Base-by-base conservation (phyloP, 2,329 filamentous ascomycete genomes). In the Fusarium subtropicale region DNA sequence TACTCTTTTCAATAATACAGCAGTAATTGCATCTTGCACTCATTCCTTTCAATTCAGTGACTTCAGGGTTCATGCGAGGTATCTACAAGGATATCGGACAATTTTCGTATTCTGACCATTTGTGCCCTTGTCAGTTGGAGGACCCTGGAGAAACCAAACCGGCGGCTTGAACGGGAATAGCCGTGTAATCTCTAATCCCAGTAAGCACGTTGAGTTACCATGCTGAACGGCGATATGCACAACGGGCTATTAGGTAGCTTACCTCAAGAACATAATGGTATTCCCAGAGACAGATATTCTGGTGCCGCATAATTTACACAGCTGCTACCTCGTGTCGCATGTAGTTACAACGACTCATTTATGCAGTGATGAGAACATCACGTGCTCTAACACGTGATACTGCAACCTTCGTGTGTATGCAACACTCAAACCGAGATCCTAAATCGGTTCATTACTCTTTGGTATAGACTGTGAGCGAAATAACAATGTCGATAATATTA, bases 71-170 rank as follows among this genome's bases (percentile, higher is more conserved):
- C 1, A 10, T 36, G 4, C 7, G 8, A 34, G 0, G 16, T 0
- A 9, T 20, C 5, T 0, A 20, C 5, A 13, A 4, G 0, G n/a
- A 20, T 3, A 5, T 39, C 12, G 12, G 12, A n/a, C 1, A 39
- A 20, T 39, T 39, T 22, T 20, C n/a, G n/a, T 39, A 8, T 22
- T 0, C 3, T 5, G 7, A 15, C 6, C 11, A 39, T 22, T 20
- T 13, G 20, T 13, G 13, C n/a, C 36, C 36, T 22, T 39, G n/a
- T 39, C 7, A 15, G 8, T 12, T 12, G 2, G 2, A 13, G 3
- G 1, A 7, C 36, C 36, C 36, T 8, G 7, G 2, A 8, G 12
- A 39, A 39, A 8, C n/a, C 1, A 39, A 4, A 39, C 6, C 13
- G 15, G 36, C 11, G 36, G n/a, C 11, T 5, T 11, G 6, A 8